phyloP scores from a whole-genome alignment of 768 basidiomycete species.

The Gautieria morchelliformis region DNA sequence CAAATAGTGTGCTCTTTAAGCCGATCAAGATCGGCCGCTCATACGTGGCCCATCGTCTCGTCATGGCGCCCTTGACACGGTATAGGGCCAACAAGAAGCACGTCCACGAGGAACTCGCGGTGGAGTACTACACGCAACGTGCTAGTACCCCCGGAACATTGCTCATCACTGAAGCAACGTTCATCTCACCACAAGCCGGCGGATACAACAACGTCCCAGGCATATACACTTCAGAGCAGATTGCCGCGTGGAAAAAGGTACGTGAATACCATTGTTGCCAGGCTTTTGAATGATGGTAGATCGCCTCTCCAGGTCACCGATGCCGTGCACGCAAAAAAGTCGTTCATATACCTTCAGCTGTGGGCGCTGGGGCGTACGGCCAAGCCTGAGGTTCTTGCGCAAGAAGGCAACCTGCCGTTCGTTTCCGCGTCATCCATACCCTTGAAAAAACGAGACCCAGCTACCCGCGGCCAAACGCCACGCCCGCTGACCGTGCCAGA shows the following conservation, averaged over 20 bases:
- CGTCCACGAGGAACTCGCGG: slow-evolving; percentile 9
- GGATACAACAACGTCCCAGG: slow-evolving; percentile 41
- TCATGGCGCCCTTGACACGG: slow-evolving; percentile 17
- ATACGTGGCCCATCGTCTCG: slow-evolving; percentile 14
- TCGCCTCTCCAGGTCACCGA: slow-evolving; percentile 35
- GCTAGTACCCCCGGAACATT: slow-evolving; percentile 17
- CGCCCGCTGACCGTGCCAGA: slow-evolving; percentile 37
- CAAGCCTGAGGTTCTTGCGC: slow-evolving; percentile 20
- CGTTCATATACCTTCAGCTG: slow-evolving; percentile 44
- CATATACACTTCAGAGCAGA: slow-evolving; percentile 54
- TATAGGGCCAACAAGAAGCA: slow-evolving; percentile 13
- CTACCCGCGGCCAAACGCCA: slow-evolving; percentile 24
- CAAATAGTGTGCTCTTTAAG: slow-evolving; percentile 8
- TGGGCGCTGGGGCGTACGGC: slow-evolving; percentile 47
- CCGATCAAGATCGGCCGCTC: slow-evolving; percentile 14
- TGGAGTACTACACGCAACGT: slow-evolving; percentile 13
- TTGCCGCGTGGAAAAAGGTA: slow-evolving; percentile 44
- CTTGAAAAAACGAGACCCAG: slow-evolving; percentile 9
- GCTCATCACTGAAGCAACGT: slow-evolving; percentile 27
- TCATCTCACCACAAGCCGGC: slow-evolving; percentile 19
- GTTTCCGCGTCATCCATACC: slow-evolving; percentile 8
- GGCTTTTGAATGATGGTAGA: neutral
- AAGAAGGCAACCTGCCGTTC: slow-evolving; percentile 14
- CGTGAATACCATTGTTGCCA: slow-evolving; percentile 10
- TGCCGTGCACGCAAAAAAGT: slow-evolving; percentile 45